Percentiles rank a stretch among this genome's conserved stretches.
phyloP scores from a whole-genome alignment of 2,329 filamentous ascomycete species.

The Aspergillus viridinutans region DNA sequence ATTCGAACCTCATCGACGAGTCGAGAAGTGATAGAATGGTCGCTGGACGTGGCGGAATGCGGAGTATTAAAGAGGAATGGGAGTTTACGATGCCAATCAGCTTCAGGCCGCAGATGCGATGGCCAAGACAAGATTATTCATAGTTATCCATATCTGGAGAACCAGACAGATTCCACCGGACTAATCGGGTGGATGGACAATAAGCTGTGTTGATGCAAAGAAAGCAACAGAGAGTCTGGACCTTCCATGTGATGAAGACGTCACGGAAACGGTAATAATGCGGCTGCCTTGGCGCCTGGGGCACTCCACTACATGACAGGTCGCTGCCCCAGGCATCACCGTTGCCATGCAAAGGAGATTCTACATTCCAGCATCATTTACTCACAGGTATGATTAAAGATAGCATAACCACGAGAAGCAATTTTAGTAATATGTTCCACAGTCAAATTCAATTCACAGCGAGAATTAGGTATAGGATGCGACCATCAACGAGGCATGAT shows the following conservation, averaged over 20 bases:
- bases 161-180: not conserved
- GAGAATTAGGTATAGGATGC: not conserved
- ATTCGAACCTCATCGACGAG: not conserved
- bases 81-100: not conserved
- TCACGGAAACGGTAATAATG: conserved; percentile 11
- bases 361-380: not conserved
- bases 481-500: not conserved
- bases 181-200: not conserved
- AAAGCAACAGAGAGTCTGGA: not conserved
- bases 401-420: not conserved
- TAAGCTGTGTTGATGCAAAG: not conserved
- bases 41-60: not conserved
- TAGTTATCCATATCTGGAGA: not conserved
- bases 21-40: not conserved
- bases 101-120: not conserved
- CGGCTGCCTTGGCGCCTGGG: conserved; percentile 13
- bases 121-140: not conserved
- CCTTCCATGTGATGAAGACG: conserved; percentile 8
- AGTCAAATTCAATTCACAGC: not conserved
- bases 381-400: not conserved
- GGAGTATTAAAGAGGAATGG: not conserved
- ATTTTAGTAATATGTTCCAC: not conserved
- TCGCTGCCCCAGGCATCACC: not conserved
- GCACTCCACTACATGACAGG: conserved; percentile 1
- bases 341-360: not conserved